Evolutionary conservation across 2,329 filamentous ascomycete genomes (phyloP), one percentile per base, ranked within the genome.

Genomic region (Monilinia aucupariae): DNA sequence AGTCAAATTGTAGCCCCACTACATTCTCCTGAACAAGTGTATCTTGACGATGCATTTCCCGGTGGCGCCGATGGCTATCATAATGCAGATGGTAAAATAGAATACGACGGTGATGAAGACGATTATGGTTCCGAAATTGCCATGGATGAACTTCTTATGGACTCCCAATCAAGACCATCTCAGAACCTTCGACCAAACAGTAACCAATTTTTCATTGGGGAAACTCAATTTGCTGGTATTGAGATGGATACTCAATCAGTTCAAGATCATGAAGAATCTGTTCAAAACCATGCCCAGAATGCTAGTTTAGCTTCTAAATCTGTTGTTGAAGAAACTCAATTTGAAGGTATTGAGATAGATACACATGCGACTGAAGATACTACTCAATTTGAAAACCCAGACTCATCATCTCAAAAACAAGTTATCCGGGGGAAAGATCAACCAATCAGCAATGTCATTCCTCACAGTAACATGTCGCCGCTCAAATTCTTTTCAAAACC

Each of bases 241-340:
- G 61, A 61, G 15, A 34, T 5, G 17, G 59, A 66, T n/a, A n/a
- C 50, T 8, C 64, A 63, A 49, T 55, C 64, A 47, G 7, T 34
- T 13, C 20, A 4, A n/a, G 1, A 25, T 34, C 41, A 47, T 25
- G 27, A 56, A 12, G 20, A 56, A 1, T 47, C 27, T 34, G 3
- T 34, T 34, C 41, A 56, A 4, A 56, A 25, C 4, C 41, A 34
- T 4, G 22, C 13, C 4, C 41, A 56, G 13, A 25, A 56, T 20
- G 4, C 4, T 12, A 34, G 13, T 56, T 34, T 47, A 25, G 67
- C 58, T 54, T 50, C 62, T 41, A 27, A 13, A 54, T 67, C 67
- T 22, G 8, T 65, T 2, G 41, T 69, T 20, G 65, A 52, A 32
- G 69, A 72, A 12, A 66, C 68, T 25, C 71, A 73, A 56, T 69